phyloP scores from a whole-genome alignment of 2,329 filamentous ascomycete species.

The Aspergillus novofumigatus region DNA sequence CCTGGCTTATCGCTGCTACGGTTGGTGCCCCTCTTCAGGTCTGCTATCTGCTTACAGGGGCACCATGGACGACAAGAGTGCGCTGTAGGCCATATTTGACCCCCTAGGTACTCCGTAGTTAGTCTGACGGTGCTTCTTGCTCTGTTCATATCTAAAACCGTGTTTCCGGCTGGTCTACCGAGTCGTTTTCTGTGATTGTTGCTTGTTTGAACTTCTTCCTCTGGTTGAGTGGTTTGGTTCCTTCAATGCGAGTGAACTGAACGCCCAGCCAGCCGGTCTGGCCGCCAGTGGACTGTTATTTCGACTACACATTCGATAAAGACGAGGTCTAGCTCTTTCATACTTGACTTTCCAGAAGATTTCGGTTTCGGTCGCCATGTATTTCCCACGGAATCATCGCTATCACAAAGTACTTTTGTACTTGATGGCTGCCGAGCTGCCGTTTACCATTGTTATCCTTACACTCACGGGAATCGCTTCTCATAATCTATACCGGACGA shows the following conservation, averaged over 20 bases:
- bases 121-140: not conserved
- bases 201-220: conserved; percentile 12
- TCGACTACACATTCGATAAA: not conserved
- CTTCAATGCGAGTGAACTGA: conserved; percentile 27
- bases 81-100: conserved; percentile 7
- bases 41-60: not conserved
- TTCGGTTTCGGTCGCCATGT: conserved; percentile 28
- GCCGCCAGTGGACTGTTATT: conserved; percentile 12
- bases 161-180: conserved; percentile 21
- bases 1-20: conserved; percentile 13
- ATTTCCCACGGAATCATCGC: conserved; percentile 53
- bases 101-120: not conserved
- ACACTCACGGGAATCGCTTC: conserved; percentile 60
- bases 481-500: conserved; percentile 58
- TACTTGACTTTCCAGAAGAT: not conserved
- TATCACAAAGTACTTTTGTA: conserved; percentile 49
- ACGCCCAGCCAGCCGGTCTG: conserved; percentile 37
- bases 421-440: conserved; percentile 53
- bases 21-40: conserved; percentile 27
- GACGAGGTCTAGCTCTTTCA: not conserved
- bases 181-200: conserved; percentile 13
- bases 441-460: conserved; percentile 54
- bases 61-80: conserved; percentile 15
- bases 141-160: conserved; percentile 27
- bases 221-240: conserved; percentile 2